Conservation (phyloP, 768 basidiomycete species). For the Mycena floridula region DNA sequence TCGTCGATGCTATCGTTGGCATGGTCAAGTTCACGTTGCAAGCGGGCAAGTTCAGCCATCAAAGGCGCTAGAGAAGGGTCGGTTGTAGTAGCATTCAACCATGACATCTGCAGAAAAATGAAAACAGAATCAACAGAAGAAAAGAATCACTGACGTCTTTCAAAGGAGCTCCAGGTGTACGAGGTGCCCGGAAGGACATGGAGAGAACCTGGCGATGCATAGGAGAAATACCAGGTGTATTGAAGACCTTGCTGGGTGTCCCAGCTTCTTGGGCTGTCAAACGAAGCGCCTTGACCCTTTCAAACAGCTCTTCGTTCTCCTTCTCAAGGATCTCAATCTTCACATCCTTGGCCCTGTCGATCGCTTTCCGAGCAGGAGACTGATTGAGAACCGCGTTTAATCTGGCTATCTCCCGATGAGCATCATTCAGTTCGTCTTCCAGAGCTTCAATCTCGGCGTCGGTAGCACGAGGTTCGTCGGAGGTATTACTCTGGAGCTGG, state of each 20-base stretch:
- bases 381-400: conserved; percentile 62
- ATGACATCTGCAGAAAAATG: conserved; percentile 59
- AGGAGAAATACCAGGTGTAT: conserved; percentile 56
- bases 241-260: conserved; percentile 54
- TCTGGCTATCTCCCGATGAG: conserved; percentile 69
- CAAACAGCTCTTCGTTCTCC: conserved; percentile 71
- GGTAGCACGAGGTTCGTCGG: conserved; percentile 18
- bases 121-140: conserved; percentile 1
- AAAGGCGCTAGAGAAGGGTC: conserved; percentile 58
- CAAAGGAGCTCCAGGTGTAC: conserved; percentile 74
- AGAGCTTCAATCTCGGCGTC: conserved; percentile 59
- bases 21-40: conserved; percentile 68
- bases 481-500: conserved; percentile 24
- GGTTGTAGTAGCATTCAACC: conserved; percentile 56
- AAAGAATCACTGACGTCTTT: conserved; percentile 47
- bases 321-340: conserved; percentile 72
- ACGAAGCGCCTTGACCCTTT: conserved; percentile 57
- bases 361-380: conserved; percentile 70
- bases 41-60: conserved; percentile 62
- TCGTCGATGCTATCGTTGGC: conserved; percentile 87
- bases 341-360: conserved; percentile 70
- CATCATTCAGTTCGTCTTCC: conserved; percentile 72
- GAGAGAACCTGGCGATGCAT: conserved; percentile 67
- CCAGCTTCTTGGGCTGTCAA: conserved; percentile 42
- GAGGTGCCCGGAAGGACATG: conserved; percentile 63